Base-by-base conservation (phyloP, 2,329 filamentous ascomycete genomes). In the Trichoderma polysporum region DNA sequence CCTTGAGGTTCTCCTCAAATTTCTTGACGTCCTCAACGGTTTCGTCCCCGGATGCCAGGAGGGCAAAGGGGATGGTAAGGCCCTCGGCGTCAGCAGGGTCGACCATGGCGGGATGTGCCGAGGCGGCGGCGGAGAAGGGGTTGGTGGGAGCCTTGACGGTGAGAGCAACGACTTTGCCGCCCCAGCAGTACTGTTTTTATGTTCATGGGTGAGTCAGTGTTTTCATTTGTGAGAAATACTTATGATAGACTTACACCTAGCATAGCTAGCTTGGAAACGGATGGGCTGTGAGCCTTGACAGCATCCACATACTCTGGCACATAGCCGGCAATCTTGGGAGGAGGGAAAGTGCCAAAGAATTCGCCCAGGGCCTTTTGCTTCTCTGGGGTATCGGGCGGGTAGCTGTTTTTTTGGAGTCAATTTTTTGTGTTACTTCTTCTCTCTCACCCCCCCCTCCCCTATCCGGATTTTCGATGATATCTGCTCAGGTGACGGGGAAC, bases 1-100 rank as follows among this genome's bases (percentile, higher is more conserved):
- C 84, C 31, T 78, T 79, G 60, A 91, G 81, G 10, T 79, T 79
- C n/a, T 80, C 76, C 74, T 86, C 81, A 69, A 86, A 88, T 74
- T 85, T 80, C 75, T 86, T 79, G 47, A 89, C 84, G 45, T 82
- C 82, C 3, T 85, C 84, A 0, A 76, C 79, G 3, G 80, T 75
- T 80, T 91, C 88, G 70, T 92, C 90, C 73, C 85, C 85, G 37
- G 88, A 91, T 1, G 90, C 88, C 1, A 92, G 81, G 71, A 91
- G 71, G 64, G 84, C 81, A 47, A 90, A 78, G 1, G 90, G 90
- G 8, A 90, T 81, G 63, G 83, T 86, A 76, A 91, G 82, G 9
- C 78, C 80, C 70, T 81, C 74, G 1, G 88, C 89, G 53, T 92
- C 90, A 39, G 81, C 78, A 22, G 85, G 79, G 69, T 90, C 87